phyloP scores from a whole-genome alignment of 176 grass and related monocot genomes.

The Oryza australiensis region DNA sequence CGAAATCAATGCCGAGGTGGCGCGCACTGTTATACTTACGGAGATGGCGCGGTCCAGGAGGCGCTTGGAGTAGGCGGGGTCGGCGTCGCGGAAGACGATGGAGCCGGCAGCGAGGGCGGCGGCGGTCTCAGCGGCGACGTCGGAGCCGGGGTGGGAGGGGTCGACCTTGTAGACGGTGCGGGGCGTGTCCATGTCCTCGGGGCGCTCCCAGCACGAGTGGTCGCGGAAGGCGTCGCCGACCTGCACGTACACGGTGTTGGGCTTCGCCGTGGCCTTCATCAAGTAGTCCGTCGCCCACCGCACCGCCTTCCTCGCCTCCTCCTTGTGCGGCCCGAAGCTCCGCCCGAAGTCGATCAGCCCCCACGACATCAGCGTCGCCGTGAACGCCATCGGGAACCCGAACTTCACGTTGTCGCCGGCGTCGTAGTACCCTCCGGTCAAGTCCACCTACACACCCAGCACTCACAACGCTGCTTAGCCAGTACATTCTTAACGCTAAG shows the following conservation, averaged over 20 bases:
- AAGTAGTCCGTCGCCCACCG: conserved; percentile 90
- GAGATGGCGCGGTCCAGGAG: conserved; percentile 81
- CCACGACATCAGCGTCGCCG: conserved; percentile 90
- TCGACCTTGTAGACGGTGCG: conserved; percentile 91
- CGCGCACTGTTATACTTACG: conserved; percentile 28
- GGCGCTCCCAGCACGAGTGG: conserved; percentile 89
- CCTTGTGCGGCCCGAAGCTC: conserved; percentile 60
- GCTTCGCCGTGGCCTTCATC: conserved; percentile 63
- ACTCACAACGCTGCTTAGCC: conserved; percentile 1
- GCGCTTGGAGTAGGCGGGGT: conserved; percentile 68
- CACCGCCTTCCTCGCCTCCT: conserved; percentile 62
- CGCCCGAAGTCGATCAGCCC: conserved; percentile 87
- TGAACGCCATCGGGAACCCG: conserved; percentile 98
- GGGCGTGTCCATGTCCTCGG: conserved; percentile 97
- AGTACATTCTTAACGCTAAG: not conserved
- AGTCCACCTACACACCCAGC: conserved; percentile 59
- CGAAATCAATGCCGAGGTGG: not conserved
- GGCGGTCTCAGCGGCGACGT: conserved; percentile 88
- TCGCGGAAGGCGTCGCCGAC: conserved; percentile 77
- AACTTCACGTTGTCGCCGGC: conserved; percentile 99
- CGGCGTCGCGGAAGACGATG: conserved; percentile 78
- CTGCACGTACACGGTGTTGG: conserved; percentile 80
- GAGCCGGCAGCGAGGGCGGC: conserved; percentile 86
- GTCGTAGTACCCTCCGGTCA: conserved; percentile 93
- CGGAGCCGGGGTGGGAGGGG: conserved; percentile 69